These are phyloP conservation scores for Gaeumannomyces sp. DNA, from an alignment of 2,329 filamentous ascomycete genomes.

Conservation along the genomic window DNA sequence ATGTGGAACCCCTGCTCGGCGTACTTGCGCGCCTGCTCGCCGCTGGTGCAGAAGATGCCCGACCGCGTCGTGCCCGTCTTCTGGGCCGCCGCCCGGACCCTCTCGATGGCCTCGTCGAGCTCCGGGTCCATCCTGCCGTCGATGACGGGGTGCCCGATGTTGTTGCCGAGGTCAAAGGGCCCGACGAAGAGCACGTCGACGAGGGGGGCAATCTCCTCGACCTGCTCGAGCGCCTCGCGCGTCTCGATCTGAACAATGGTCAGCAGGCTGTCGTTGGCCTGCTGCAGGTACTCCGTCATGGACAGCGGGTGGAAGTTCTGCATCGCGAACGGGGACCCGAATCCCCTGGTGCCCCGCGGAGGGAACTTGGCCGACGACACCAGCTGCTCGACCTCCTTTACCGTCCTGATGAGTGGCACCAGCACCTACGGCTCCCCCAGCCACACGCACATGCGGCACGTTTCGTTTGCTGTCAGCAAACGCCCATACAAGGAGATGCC, in stretches of 20 bases:
- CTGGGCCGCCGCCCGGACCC: conserved; percentile 49
- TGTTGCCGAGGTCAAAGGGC: conserved; percentile 61
- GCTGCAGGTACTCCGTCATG: conserved; percentile 49
- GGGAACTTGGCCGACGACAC: conserved; percentile 51
- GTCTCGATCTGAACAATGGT: conserved; percentile 67
- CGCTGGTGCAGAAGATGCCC: conserved; percentile 51
- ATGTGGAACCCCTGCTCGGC: conserved; percentile 55
- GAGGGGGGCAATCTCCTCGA: conserved; percentile 57
- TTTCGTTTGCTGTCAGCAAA: conserved; percentile 6
- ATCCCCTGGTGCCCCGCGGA: conserved; percentile 45
- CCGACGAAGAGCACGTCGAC: conserved; percentile 62
- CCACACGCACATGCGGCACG: neutral
- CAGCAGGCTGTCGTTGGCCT: conserved; percentile 50
- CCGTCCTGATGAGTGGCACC: conserved; percentile 48
- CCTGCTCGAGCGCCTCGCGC: conserved; percentile 50
- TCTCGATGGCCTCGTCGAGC: conserved; percentile 52
- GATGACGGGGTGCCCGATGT: conserved; percentile 56
- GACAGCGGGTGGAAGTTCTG: conserved; percentile 40
- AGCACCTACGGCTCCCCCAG: conserved; percentile 30
- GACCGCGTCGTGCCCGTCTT: conserved; percentile 64
- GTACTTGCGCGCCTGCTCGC: conserved; percentile 49
- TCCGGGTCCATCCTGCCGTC: conserved; percentile 53
- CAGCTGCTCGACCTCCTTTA: conserved; percentile 43
- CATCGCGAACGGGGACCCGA: conserved; percentile 50
- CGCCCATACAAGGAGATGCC: no score